Conservation (phyloP, 2,329 filamentous ascomycete genomes). For the Talaromyces sp. region DNA sequence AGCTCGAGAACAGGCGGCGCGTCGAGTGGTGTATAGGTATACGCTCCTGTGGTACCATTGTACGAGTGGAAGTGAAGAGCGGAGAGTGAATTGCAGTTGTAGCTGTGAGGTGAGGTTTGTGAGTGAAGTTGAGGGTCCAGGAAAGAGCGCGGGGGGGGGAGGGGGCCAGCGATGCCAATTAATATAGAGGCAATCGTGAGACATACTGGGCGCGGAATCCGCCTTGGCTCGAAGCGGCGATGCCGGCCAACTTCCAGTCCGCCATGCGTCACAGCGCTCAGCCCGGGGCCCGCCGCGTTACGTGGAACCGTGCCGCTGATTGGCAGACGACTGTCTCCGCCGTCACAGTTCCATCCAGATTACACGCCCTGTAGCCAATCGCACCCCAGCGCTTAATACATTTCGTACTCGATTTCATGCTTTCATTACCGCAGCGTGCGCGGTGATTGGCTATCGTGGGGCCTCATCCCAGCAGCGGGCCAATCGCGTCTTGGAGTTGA, state of each 20-base stretch:
- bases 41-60: slow-evolving; percentile 7
- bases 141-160: background rate
- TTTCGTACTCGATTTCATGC: background rate
- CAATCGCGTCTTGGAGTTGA: background rate
- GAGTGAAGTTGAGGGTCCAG: background rate
- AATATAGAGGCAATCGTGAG: slow-evolving; percentile 2
- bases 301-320: background rate
- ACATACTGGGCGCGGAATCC: slow-evolving; percentile 1
- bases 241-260: background rate
- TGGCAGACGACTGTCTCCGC: background rate
- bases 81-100: background rate
- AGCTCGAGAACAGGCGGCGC: slow-evolving; percentile 4
- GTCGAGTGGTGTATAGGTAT: slow-evolving; percentile 1
- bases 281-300: background rate
- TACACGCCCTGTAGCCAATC: background rate
- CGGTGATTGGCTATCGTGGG: background rate
- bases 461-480: background rate
- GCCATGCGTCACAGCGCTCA: background rate
- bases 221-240: slow-evolving; percentile 8
- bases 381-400: background rate
- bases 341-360: background rate
- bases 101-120: background rate
- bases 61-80: background rate
- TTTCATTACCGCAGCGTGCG: background rate
- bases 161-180: background rate